phyloP scores from a whole-genome alignment of 208 protist species.

The Trypanosoma theileri region DNA sequence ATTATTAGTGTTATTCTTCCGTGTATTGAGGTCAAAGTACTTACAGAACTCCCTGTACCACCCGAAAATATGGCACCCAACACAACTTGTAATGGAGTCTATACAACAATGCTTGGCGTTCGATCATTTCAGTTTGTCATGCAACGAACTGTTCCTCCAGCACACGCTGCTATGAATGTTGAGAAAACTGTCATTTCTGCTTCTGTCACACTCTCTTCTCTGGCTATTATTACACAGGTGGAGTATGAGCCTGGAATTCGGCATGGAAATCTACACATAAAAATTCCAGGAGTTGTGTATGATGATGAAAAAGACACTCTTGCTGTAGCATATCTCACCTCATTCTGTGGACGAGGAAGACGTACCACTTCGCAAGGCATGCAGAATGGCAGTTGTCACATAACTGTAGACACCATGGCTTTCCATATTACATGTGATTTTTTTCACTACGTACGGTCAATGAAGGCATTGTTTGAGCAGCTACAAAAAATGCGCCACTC shows the following conservation, averaged over 20 bases:
- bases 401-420: constrained; percentile 48
- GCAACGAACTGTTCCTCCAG: constrained; percentile 51
- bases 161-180: constrained; percentile 38
- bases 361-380: constrained; percentile 50
- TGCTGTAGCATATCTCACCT: constrained; percentile 51
- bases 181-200: constrained; percentile 36
- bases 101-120: constrained; percentile 54
- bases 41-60: constrained; percentile 56
- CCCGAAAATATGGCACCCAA: constrained; percentile 36
- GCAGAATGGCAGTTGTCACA: constrained; percentile 60
- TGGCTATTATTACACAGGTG: constrained; percentile 73
- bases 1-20: constrained; percentile 67
- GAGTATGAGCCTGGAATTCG: constrained; percentile 75
- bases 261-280: constrained; percentile 55
- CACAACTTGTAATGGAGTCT: constrained; percentile 43
- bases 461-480: constrained; percentile 30
- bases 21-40: constrained; percentile 65
- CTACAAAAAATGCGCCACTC: not conserved
- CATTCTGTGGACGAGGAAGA: constrained; percentile 47
- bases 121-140: constrained; percentile 55
- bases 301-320: constrained; percentile 63
- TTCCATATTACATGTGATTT: constrained; percentile 68
- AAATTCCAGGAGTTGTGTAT: constrained; percentile 56
- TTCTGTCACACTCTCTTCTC: constrained; percentile 58
- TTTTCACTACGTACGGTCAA: constrained; percentile 51